Conservation (phyloP, 2,329 filamentous ascomycete genomes). For the Pseudophaeomoniella oleicola region DNA sequence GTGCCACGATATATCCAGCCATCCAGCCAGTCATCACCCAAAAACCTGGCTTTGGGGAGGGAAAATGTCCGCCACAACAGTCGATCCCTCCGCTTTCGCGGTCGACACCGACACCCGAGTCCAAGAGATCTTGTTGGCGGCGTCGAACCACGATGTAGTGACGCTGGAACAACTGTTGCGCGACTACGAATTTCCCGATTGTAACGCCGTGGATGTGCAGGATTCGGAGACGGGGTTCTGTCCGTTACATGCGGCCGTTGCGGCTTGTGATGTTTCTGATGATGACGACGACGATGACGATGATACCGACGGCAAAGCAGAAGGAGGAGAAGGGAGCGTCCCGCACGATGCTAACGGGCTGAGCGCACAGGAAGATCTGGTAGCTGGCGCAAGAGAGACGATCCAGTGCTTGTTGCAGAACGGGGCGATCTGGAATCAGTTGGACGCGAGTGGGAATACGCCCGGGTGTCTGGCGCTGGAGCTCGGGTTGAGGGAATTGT, state of each 20-base stretch:
- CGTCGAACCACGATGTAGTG: conserved; percentile 52
- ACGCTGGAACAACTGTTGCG: conserved; percentile 56
- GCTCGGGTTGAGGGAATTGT: conserved; percentile 55
- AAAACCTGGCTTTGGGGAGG: too few relatives aligned
- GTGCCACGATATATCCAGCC: too few relatives aligned
- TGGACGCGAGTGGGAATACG: conserved; percentile 75
- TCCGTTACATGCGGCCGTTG: conserved; percentile 79
- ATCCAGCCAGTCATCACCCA: too few relatives aligned
- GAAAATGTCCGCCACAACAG: neutral
- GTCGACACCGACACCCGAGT: conserved; percentile 23
- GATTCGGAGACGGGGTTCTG: conserved; percentile 76
- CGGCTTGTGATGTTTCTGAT: conserved; percentile 43
- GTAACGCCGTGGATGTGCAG: conserved; percentile 56
- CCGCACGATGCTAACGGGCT: conserved; percentile 11
- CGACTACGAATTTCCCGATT: conserved; percentile 21
- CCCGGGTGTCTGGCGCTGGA: conserved; percentile 70
- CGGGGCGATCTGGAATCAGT: conserved; percentile 94
- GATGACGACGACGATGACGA: conserved; percentile 9
- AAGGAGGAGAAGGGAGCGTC: conserved; percentile 7
- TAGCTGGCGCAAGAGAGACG: conserved; percentile 51
- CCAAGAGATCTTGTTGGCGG: conserved; percentile 51
- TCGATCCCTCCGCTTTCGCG: neutral
- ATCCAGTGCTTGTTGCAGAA: conserved; percentile 66
- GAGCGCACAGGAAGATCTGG: conserved; percentile 12
- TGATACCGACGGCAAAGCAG: conserved; percentile 18